Percentiles rank a stretch among this genome's conserved stretches.
phyloP scores from a whole-genome alignment of 352 stramenopile genomes.

The Saprolegnia diclina region DNA sequence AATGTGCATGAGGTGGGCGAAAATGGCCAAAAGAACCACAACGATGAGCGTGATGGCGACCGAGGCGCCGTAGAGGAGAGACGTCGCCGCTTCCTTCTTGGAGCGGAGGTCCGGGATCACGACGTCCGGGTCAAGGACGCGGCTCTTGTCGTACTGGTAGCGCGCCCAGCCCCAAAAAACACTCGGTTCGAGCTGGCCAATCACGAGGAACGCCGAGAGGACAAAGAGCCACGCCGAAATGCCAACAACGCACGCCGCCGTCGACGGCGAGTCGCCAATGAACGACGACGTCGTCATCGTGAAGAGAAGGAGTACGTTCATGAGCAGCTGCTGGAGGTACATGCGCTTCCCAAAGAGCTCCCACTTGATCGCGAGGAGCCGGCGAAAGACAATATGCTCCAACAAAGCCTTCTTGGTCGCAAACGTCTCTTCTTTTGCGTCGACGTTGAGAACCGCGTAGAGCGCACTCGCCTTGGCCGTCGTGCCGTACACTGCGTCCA shows the following conservation, averaged over 20 bases:
- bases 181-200: background rate
- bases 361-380: conserved; percentile 6
- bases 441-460: background rate
- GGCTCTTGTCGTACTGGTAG: too few relatives aligned
- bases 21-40: too few relatives aligned
- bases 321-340: conserved; percentile 13
- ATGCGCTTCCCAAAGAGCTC: conserved; percentile 13
- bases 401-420: background rate
- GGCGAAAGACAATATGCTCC: conserved; percentile 8
- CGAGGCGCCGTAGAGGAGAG: too few relatives aligned
- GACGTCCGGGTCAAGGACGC: too few relatives aligned
- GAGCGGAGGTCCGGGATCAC: too few relatives aligned
- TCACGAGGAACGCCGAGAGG: background rate
- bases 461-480: background rate
- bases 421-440: background rate
- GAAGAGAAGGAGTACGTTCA: conserved; percentile 4
- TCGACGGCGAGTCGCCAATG: background rate
- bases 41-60: too few relatives aligned
- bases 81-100: too few relatives aligned
- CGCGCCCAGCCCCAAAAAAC: too few relatives aligned
- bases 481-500: background rate
- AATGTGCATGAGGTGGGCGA: too few relatives aligned
- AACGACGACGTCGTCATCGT: conserved; percentile 1
- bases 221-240: background rate
- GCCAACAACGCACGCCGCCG: background rate